Conservation (phyloP, 2,329 filamentous ascomycete genomes). For the Neonectria hederae region DNA sequence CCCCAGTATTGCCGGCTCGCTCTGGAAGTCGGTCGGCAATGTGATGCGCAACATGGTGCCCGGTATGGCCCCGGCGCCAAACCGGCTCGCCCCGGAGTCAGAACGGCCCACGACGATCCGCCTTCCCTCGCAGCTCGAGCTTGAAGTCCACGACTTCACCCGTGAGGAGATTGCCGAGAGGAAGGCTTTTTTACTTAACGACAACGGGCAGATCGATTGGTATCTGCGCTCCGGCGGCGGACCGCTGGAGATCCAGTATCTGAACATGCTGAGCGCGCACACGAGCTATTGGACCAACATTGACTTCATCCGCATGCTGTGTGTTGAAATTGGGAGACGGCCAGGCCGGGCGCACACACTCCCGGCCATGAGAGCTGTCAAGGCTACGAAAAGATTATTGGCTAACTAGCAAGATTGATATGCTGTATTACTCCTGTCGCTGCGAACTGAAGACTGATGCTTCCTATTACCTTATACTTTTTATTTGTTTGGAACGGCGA, state of each 20-base stretch:
- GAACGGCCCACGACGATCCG: conserved; percentile 55
- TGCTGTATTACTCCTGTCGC: background rate
- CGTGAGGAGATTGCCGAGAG: conserved; percentile 92
- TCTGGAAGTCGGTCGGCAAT: conserved; percentile 71
- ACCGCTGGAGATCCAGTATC: conserved; percentile 91
- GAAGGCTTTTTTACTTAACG: conserved; percentile 87
- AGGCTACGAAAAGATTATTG: conserved; percentile 55
- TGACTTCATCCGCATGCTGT: conserved; percentile 91
- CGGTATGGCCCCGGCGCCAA: conserved; percentile 51
- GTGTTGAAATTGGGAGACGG: conserved; percentile 83
- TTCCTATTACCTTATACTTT: background rate
- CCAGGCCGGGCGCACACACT: conserved; percentile 71
- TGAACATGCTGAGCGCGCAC: conserved; percentile 97
- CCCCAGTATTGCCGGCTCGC: conserved; percentile 74
- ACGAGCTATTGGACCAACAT: conserved; percentile 90
- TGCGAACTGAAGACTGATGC: background rate
- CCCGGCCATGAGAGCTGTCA: conserved; percentile 67
- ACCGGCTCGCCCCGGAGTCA: conserved; percentile 43
- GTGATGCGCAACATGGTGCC: conserved; percentile 71
- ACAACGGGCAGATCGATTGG: conserved; percentile 96
- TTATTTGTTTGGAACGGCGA: background rate
- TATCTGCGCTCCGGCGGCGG: conserved; percentile 86
- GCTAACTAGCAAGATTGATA: conserved; percentile 28
- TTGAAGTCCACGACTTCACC: conserved; percentile 95
- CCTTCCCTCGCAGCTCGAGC: conserved; percentile 76